Conservation (phyloP, 2,329 filamentous ascomycete species). For the Apiospora aurea region DNA sequence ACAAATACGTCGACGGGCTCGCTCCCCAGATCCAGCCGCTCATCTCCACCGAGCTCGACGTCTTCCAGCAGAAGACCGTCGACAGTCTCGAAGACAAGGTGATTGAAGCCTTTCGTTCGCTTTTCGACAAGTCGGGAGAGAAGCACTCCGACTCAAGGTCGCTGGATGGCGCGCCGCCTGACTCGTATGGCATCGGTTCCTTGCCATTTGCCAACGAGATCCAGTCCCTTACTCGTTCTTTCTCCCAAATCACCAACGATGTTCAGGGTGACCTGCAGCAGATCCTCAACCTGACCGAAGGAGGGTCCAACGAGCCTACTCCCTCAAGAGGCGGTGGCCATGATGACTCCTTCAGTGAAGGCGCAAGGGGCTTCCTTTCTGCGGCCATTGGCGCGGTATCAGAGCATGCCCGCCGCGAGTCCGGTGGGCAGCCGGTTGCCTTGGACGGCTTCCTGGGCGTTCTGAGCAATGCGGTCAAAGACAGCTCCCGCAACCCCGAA, state of each 20-base stretch:
- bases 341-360: constrained; percentile 36
- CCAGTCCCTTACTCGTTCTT: constrained; percentile 48
- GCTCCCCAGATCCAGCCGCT: constrained; percentile 54
- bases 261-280: constrained; percentile 51
- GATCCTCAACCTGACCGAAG: constrained; percentile 53
- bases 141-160: constrained; percentile 33
- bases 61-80: constrained; percentile 53
- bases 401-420: constrained; percentile 46
- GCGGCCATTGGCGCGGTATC: constrained; percentile 51
- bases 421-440: constrained; percentile 44
- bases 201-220: constrained; percentile 56
- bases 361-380: constrained; percentile 48
- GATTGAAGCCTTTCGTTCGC: constrained; percentile 52
- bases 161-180: constrained; percentile 46
- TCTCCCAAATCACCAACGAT: constrained; percentile 49
- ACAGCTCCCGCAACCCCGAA: constrained; percentile 52
- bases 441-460: constrained; percentile 53
- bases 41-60: constrained; percentile 52
- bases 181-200: constrained; percentile 49
- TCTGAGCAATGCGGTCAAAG: constrained; percentile 51
- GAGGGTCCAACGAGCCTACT: constrained; percentile 39
- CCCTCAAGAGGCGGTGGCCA: constrained; percentile 36
- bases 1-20: constrained; percentile 55
- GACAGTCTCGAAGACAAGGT: constrained; percentile 53
- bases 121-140: constrained; percentile 47